A percentile compares a stretch with the other conserved stretches of the same genome.
Evolutionary conservation across 306 rosid genomes (phyloP).

Genomic region (Ormosia semicastrata): DNA sequence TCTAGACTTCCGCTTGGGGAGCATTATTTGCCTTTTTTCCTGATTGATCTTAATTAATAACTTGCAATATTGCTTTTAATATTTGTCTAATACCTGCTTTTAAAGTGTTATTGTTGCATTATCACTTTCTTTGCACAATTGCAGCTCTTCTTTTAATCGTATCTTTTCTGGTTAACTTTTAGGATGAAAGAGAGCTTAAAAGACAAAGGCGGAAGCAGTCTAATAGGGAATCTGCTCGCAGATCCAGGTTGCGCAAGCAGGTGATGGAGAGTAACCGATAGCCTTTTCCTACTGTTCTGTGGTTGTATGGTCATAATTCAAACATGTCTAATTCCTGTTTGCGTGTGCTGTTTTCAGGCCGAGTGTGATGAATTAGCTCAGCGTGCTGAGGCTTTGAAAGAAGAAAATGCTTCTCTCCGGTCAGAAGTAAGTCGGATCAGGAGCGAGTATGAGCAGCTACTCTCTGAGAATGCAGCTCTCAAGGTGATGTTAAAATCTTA

Average conservation of each 20-base stretch:
- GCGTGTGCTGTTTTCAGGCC: constrained; percentile 52
- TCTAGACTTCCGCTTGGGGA: background rate
- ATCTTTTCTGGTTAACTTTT: constrained; percentile 16
- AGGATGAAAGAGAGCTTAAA: constrained; percentile 98
- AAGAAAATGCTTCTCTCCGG: constrained; percentile 80
- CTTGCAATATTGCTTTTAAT: background rate
- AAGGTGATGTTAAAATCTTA: constrained; percentile 62
- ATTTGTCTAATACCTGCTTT: constrained; percentile 11
- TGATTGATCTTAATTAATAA: background rate
- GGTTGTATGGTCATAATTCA: constrained; percentile 20
- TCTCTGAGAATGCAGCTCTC: constrained; percentile 78
- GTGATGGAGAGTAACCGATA: constrained; percentile 31
- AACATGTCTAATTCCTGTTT: background rate
- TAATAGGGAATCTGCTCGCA: constrained; percentile 95
- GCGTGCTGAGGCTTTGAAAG: constrained; percentile 84
- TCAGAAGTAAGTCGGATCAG: constrained; percentile 78
- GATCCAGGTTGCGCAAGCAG: constrained; percentile 99
- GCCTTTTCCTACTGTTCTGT: constrained; percentile 7
- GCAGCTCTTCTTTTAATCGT: background rate
- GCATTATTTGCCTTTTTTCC: background rate
- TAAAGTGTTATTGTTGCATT: background rate
- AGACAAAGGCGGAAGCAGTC: constrained; percentile 97
- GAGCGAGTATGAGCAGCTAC: constrained; percentile 86
- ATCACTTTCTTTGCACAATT: background rate
- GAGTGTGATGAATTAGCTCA: constrained; percentile 96